Evolutionary conservation across 148 eudicot species (phyloP).

Genomic region (Agrostemma githago): DNA sequence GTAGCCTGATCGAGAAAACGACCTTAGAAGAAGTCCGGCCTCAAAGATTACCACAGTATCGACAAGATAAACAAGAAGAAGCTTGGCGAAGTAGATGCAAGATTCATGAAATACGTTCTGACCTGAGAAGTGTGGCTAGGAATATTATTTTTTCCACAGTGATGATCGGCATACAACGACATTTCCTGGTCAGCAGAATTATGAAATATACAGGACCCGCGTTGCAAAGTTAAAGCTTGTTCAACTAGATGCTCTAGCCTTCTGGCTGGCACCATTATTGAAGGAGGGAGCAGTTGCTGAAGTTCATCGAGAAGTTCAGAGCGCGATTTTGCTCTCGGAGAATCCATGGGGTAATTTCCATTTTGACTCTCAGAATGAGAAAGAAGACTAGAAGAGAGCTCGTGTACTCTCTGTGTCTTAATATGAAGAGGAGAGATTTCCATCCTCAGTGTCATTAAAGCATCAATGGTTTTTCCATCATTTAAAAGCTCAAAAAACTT

Average conservation of each 20-base stretch:
- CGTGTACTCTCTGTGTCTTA: constrained; percentile 46
- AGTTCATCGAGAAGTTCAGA: constrained; percentile 60
- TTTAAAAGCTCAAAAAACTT: constrained; percentile 70
- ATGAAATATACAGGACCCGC: constrained; percentile 57
- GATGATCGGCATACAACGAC: constrained; percentile 71
- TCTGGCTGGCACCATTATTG: constrained; percentile 58
- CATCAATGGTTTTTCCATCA: constrained; percentile 51
- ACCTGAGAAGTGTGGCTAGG: constrained; percentile 81
- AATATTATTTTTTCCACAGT: constrained; percentile 72
- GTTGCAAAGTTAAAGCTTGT: constrained; percentile 71
- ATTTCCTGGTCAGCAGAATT: constrained; percentile 58
- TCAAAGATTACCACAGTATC: not conserved
- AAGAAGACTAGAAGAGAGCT: constrained; percentile 54
- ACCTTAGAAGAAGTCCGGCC: not conserved
- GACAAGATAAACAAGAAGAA: not conserved
- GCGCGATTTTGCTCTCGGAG: constrained; percentile 33
- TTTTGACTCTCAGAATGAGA: constrained; percentile 34
- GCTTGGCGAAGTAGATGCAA: not conserved
- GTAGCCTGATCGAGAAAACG: not conserved
- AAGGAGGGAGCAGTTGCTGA: constrained; percentile 61
- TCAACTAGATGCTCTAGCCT: constrained; percentile 74
- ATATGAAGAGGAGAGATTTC: constrained; percentile 61
- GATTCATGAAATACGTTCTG: constrained; percentile 8
- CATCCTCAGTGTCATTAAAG: constrained; percentile 64
- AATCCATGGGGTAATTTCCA: constrained; percentile 23